phyloP scores from a whole-genome alignment of 768 basidiomycete genomes.

The Amyloporia xantha region DNA sequence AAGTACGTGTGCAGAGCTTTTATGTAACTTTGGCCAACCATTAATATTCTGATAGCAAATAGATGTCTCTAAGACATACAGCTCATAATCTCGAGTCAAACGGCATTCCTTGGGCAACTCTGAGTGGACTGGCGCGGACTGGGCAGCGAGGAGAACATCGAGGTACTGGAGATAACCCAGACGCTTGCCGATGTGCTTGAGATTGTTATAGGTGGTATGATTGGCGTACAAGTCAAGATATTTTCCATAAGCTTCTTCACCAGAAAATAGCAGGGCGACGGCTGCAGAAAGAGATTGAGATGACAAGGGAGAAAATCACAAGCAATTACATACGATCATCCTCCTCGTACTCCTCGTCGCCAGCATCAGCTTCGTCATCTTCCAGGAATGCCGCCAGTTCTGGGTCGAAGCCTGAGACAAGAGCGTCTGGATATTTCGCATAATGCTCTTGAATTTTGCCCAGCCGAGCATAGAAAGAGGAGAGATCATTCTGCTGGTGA shows the following conservation, averaged over 20 bases:
- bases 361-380: slow-evolving; percentile 62
- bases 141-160: slow-evolving; percentile 68
- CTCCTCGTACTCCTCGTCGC: slow-evolving; percentile 73
- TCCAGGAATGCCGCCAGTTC: slow-evolving; percentile 81
- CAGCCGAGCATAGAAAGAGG: slow-evolving; percentile 94
- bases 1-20: slow-evolving; percentile 78
- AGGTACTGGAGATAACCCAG: slow-evolving; percentile 91
- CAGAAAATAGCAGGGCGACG: slow-evolving; percentile 83
- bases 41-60: background rate
- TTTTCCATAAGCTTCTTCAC: slow-evolving; percentile 92
- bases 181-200: slow-evolving; percentile 79
- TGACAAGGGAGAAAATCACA: background rate
- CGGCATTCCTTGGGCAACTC: slow-evolving; percentile 67
- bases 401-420: slow-evolving; percentile 72
- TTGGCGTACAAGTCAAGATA: slow-evolving; percentile 90
- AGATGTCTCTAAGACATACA: slow-evolving; percentile 38
- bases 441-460: slow-evolving; percentile 96
- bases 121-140: slow-evolving; percentile 52
- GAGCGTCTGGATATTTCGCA: slow-evolving; percentile 89
- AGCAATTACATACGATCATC: slow-evolving; percentile 69
- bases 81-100: slow-evolving; percentile 70
- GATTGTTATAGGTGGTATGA: slow-evolving; percentile 84
- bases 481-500: slow-evolving; percentile 61
- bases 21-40: slow-evolving; percentile 59
- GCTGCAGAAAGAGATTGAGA: slow-evolving; percentile 34